A percentile compares a stretch with the other conserved stretches of the same genome.
Evolutionary conservation across 305 asterid species (phyloP).

Genomic region (Fraxinus platypoda): DNA sequence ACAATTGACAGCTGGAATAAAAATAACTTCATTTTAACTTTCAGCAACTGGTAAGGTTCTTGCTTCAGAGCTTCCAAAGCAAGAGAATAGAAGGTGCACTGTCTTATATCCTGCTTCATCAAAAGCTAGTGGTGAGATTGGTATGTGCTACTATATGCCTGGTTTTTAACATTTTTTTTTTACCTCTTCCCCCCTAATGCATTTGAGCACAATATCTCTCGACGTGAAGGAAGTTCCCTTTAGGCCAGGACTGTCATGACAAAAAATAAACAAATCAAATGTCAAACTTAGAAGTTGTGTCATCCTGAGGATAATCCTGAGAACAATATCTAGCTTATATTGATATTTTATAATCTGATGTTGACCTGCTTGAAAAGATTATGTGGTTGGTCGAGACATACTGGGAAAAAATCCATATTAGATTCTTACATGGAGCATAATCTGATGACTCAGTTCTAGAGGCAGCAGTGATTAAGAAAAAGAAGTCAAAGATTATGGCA

Average conservation of each 20-base stretch:
- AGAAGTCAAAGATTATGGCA: not conserved
- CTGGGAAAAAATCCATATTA: not conserved
- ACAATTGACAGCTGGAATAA: constrained; percentile 13
- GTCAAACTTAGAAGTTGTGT: not conserved
- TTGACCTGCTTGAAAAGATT: not conserved
- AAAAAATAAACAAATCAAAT: not conserved
- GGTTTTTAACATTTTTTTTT: constrained; percentile 1
- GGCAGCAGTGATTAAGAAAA: not conserved
- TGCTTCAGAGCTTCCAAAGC: constrained; percentile 74
- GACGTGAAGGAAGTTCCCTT: not conserved
- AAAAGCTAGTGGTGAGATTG: constrained; percentile 74
- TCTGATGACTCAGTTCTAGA: not conserved
- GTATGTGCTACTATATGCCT: constrained; percentile 30
- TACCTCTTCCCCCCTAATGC: not conserved
- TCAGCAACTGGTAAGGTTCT: constrained; percentile 72
- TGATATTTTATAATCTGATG: not conserved
- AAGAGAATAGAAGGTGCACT: constrained; percentile 45
- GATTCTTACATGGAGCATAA: not conserved
- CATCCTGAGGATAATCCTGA: not conserved
- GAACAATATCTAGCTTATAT: not conserved
- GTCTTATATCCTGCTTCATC: constrained; percentile 88
- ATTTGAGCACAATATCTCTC: not conserved
- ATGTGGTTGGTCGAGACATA: not conserved
- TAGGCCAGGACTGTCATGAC: not conserved
- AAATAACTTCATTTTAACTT: constrained; percentile 24